Conservation (phyloP, 345 rosid genomes). For the Aurinia saxatilis region DNA sequence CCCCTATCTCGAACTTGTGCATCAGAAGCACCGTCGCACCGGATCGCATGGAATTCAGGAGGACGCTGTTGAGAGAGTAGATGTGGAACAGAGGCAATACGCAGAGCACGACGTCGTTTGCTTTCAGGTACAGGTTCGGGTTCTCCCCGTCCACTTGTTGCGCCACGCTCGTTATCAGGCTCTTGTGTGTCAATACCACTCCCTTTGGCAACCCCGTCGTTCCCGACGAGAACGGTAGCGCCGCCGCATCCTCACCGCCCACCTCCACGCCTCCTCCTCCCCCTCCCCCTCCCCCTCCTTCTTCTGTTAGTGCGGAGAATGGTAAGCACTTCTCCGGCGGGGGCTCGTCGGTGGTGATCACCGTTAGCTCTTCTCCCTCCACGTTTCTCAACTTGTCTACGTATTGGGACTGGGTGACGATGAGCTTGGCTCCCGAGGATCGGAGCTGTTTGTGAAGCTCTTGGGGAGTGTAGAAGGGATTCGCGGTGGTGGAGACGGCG, state of each 20-base stretch:
- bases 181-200: conserved; percentile 71
- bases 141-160: conserved; percentile 95
- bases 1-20: conserved; percentile 84
- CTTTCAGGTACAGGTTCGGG: conserved; percentile 55
- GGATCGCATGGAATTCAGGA: conserved; percentile 60
- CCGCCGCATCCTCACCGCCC: conserved; percentile 55
- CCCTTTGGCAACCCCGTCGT: conserved; percentile 94
- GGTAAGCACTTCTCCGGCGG: conserved; percentile 61
- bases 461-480: conserved; percentile 71
- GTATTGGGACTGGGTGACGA: conserved; percentile 62
- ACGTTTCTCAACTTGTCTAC: conserved; percentile 45
- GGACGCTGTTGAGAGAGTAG: conserved; percentile 67
- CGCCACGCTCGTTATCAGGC: conserved; percentile 80
- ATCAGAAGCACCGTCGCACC: conserved; percentile 68
- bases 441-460: conserved; percentile 65
- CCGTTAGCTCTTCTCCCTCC: conserved; percentile 38
- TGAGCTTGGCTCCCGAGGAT: conserved; percentile 46
- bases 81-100: conserved; percentile 86
- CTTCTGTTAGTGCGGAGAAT: no score
- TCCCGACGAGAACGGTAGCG: conserved; percentile 82
- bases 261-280: conserved; percentile 25
- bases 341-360: conserved; percentile 50
- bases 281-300: no score
- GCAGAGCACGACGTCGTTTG: conserved; percentile 65
- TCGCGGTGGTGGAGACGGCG: conserved; percentile 70